Evolutionary conservation across 495 filamentous ascomycete species (phyloP).

Genomic region (Penicillium chermesinum): DNA sequence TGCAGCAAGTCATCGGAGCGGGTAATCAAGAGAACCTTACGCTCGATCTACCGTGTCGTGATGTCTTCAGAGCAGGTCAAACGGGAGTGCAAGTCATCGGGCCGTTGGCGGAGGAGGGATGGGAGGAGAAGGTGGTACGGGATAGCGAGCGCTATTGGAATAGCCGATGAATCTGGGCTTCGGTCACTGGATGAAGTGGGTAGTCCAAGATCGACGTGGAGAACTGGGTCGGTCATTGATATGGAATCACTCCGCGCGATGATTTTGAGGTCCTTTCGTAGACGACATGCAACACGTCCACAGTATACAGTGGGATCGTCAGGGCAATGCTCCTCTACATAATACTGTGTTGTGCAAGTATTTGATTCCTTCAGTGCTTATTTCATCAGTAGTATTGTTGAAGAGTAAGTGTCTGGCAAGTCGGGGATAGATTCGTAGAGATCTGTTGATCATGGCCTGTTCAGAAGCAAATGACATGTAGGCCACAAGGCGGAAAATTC

Average conservation of each 20-base stretch:
- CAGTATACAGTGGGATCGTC: background rate
- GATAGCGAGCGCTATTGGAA: slow-evolving; percentile 46
- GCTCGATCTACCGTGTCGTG: slow-evolving; percentile 45
- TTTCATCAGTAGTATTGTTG: too few species aligned
- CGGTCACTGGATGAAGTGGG: background rate
- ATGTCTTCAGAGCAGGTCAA: slow-evolving; percentile 41
- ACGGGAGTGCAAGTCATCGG: slow-evolving; percentile 45
- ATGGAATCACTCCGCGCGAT: too few species aligned
- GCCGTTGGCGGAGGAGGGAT: slow-evolving; percentile 31
- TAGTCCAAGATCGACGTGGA: too few species aligned
- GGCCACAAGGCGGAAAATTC: too few species aligned
- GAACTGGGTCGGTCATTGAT: too few species aligned
- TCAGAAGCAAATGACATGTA: too few species aligned
- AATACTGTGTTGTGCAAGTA: too few species aligned
- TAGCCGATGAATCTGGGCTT: background rate
- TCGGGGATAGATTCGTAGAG: too few species aligned
- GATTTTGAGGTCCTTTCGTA: too few species aligned
- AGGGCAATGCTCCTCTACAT: background rate
- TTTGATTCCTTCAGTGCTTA: too few species aligned
- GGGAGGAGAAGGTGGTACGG: slow-evolving; percentile 39
- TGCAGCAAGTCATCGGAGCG: slow-evolving; percentile 38
- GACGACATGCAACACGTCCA: background rate
- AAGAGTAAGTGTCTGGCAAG: too few species aligned
- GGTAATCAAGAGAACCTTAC: slow-evolving; percentile 52
- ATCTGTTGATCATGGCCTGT: too few species aligned